These are phyloP conservation scores for Datura wrightii DNA, from an alignment of 257 asterid genomes.

Conservation along the genomic window DNA sequence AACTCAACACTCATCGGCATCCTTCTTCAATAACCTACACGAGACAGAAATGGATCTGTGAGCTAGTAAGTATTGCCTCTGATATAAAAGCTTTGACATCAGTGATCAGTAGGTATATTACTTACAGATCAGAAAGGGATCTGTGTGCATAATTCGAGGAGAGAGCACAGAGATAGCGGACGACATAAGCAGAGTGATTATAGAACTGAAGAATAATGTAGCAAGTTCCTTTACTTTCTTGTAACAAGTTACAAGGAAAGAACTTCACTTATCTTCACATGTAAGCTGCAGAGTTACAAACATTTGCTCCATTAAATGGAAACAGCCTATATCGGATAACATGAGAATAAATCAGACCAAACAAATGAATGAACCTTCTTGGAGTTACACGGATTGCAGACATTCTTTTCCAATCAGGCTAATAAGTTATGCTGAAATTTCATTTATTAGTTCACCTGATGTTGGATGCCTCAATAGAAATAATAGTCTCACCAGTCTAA, in stretches of 20 bases:
- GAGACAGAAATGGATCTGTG: neutral
- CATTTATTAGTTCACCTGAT: conserved; percentile 16
- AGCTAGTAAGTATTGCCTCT: neutral
- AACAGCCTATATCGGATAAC: neutral
- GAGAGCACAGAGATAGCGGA: neutral
- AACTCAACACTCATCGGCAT: neutral
- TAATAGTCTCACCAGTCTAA: conserved; percentile 3
- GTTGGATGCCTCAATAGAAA: neutral
- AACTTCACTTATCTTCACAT: conserved; percentile 7
- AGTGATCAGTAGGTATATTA: neutral
- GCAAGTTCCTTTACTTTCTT: neutral
- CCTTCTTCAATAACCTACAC: conserved; percentile 22
- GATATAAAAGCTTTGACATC: neutral
- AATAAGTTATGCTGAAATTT: neutral
- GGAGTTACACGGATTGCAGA: neutral
- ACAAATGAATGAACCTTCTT: conserved; percentile 14
- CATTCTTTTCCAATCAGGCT: conserved; percentile 12
- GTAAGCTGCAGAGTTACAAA: neutral
- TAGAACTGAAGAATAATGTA: conserved; percentile 19
- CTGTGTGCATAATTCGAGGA: neutral
- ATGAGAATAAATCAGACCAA: conserved; percentile 20
- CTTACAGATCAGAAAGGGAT: neutral
- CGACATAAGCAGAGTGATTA: neutral
- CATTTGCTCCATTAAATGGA: neutral
- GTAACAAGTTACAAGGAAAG: neutral